These are phyloP conservation scores for Carex pumila DNA, from an alignment of 176 grass and related monocot species.

Conservation along the genomic window DNA sequence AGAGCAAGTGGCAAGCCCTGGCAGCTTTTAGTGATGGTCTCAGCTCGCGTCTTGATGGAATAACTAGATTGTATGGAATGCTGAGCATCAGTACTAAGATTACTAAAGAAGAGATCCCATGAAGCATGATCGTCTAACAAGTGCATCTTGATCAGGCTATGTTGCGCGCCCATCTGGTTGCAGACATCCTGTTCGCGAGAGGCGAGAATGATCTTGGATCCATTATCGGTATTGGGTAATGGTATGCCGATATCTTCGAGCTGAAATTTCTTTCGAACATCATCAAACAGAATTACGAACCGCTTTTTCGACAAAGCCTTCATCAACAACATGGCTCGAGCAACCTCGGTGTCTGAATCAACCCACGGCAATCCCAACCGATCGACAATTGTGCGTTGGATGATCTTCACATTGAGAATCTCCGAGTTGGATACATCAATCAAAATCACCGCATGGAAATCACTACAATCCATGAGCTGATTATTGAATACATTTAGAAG, in stretches of 20 bases:
- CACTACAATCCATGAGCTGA: conserved; percentile 26
- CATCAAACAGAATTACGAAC: conserved; percentile 63
- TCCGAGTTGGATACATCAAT: conserved; percentile 63
- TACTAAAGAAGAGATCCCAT: conserved; percentile 49
- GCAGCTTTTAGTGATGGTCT: conserved; percentile 30
- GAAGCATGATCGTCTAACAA: conserved; percentile 27
- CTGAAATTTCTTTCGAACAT: conserved; percentile 43
- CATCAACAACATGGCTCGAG: conserved; percentile 39
- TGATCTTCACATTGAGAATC: conserved; percentile 32
- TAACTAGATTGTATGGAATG: conserved; percentile 3
- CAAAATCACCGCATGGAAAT: conserved; percentile 39
- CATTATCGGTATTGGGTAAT: conserved; percentile 21
- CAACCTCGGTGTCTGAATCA: conserved; percentile 26
- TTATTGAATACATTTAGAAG: conserved; percentile 62
- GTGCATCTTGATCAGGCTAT: conserved; percentile 38
- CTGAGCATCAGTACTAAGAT: conserved; percentile 27
- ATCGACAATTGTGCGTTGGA: conserved; percentile 47
- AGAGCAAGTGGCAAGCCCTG: conserved; percentile 57
- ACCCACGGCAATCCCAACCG: conserved; percentile 62
- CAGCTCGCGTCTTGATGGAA: not conserved
- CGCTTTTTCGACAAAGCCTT: conserved; percentile 42
- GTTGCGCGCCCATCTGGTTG: conserved; percentile 47
- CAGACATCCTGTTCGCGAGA: conserved; percentile 40
- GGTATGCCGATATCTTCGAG: conserved; percentile 63
- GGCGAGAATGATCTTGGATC: conserved; percentile 55